These are phyloP conservation scores for Margaritispora aquatica DNA, from an alignment of 495 filamentous ascomycete species.

Conservation along the genomic window DNA sequence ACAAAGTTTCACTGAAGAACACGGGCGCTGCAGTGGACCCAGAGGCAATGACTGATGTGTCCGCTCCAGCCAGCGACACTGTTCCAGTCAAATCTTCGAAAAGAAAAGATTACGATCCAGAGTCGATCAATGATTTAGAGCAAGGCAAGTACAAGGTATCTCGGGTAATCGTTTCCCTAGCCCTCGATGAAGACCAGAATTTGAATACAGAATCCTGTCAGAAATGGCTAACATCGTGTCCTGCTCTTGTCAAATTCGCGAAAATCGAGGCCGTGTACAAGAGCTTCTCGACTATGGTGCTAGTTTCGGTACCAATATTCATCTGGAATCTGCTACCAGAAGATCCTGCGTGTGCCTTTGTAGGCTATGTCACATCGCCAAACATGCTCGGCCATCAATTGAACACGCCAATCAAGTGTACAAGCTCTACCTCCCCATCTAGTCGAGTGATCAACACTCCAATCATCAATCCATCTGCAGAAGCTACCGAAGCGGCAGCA, in stretches of 20 bases:
- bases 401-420: too few relatives aligned
- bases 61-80: not conserved
- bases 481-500: too few relatives aligned
- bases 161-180: not conserved
- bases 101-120: not conserved
- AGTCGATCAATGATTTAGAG: not conserved
- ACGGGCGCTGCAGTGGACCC: not conserved
- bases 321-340: not conserved
- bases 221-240: conserved; percentile 3
- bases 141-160: not conserved
- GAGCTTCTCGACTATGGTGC: conserved; percentile 1
- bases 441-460: too few relatives aligned
- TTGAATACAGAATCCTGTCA: not conserved
- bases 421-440: too few relatives aligned
- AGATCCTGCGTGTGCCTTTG: not conserved
- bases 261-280: conserved; percentile 1
- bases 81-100: not conserved
- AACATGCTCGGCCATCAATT: not conserved
- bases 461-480: too few relatives aligned
- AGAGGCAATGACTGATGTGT: not conserved
- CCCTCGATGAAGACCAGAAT: conserved; percentile 1
- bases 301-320: conserved; percentile 2
- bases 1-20: not conserved
- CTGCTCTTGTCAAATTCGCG: not conserved
- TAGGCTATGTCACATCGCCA: not conserved